phyloP scores from a whole-genome alignment of 345 rosid genomes.

The Eucalyptus erythrocorys region DNA sequence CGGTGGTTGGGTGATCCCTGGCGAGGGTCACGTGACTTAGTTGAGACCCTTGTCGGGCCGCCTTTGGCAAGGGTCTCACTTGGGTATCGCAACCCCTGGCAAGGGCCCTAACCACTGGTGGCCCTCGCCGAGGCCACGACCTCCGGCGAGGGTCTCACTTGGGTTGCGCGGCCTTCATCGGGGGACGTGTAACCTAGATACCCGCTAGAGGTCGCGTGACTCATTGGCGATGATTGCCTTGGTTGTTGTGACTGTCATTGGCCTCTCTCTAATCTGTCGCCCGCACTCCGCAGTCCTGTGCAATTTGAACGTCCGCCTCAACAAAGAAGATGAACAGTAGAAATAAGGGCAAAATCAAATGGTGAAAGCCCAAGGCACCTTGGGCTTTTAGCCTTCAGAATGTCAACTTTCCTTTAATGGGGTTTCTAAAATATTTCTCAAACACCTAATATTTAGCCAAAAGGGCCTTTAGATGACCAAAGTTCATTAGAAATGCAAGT shows the following conservation, averaged over 20 bases:
- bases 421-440: too few relatives aligned
- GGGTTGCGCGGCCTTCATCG: accelerated
- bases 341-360: too few relatives aligned
- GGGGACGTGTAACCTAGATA: accelerated
- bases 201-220: accelerated
- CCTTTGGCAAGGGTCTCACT: accelerated
- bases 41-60: accelerated
- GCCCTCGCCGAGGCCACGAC: accelerated
- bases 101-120: accelerated
- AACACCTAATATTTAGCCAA: too few relatives aligned
- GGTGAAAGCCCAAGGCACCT: too few relatives aligned
- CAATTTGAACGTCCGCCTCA: accelerated
- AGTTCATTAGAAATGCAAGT: too few relatives aligned
- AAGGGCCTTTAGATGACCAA: too few relatives aligned
- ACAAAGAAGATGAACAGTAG: accelerated
- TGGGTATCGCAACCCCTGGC: accelerated
- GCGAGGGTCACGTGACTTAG: accelerated
- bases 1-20: accelerated
- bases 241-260: accelerated
- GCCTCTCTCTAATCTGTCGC: accelerated
- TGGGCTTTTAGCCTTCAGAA: accelerated
- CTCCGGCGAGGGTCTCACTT: accelerated
- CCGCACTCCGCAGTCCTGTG: accelerated
- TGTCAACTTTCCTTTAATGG: accelerated
- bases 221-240: accelerated